Conservation (phyloP, 345 rosid species). For the Eucalyptus sp. region DNA sequence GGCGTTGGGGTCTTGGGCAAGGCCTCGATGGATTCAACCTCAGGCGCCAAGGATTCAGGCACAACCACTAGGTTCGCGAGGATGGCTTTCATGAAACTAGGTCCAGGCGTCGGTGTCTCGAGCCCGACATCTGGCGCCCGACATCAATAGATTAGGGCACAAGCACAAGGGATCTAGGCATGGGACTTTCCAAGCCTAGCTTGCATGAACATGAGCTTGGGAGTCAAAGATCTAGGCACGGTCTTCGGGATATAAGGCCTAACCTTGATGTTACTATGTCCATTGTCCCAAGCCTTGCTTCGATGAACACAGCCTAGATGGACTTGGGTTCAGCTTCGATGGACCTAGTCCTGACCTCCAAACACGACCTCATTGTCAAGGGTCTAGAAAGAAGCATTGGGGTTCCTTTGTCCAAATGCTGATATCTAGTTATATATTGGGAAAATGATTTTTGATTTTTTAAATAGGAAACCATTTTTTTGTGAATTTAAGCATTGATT, state of each 20-base stretch:
- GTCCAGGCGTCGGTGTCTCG: fast-evolving
- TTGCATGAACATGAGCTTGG: neutral
- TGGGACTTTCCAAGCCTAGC: neutral
- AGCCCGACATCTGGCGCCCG: fast-evolving
- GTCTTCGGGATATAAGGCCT: neutral
- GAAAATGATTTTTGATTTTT: neutral
- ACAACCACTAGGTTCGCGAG: neutral
- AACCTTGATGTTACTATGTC: neutral
- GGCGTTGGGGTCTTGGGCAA: neutral
- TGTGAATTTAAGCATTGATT: too few species aligned
- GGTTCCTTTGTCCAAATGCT: too few species aligned
- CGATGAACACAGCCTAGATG: neutral
- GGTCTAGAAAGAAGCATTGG: neutral
- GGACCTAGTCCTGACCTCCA: neutral
- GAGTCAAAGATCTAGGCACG: neutral
- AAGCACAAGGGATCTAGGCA: neutral
- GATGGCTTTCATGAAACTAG: too few species aligned
- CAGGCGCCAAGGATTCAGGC: neutral
- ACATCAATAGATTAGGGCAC: neutral
- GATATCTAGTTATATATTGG: too few species aligned
- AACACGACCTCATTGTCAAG: fast-evolving
- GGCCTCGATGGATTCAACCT: neutral
- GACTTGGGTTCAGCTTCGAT: fast-evolving
- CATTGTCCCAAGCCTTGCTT: neutral
- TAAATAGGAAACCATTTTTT: too few species aligned